A percentile compares a stretch with the other conserved stretches of the same genome.
These are phyloP conservation scores for Tanozyma kutaoensis DNA, from an alignment of 805 yeast genomes.

Conservation along the genomic window DNA sequence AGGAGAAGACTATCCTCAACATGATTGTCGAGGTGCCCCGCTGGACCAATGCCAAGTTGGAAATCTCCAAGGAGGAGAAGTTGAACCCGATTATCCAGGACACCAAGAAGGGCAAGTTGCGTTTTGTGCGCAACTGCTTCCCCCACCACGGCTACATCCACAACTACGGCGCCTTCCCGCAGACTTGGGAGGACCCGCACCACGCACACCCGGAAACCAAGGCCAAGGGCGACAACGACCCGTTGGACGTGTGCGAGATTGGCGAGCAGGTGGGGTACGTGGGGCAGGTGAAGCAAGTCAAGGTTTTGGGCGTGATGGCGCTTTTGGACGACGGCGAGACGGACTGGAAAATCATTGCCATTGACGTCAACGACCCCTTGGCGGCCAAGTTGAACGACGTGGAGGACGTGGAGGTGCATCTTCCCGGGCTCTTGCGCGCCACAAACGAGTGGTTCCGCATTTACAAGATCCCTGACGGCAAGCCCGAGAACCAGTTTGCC, in stretches of 20 bases:
- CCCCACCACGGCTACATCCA: slow-evolving; percentile 80
- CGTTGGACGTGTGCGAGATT: slow-evolving; percentile 35
- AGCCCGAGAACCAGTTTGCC: slow-evolving; percentile 63
- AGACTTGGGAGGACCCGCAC: slow-evolving; percentile 97
- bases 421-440: slow-evolving; percentile 61
- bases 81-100: slow-evolving; percentile 79
- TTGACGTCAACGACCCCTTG: slow-evolving; percentile 54
- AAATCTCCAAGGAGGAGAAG: slow-evolving; percentile 41
- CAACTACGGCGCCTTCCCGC: slow-evolving; percentile 83
- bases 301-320: slow-evolving; percentile 66
- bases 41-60: slow-evolving; percentile 78
- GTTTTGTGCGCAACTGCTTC: slow-evolving; percentile 69
- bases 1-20: slow-evolving; percentile 32
- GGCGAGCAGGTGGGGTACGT: slow-evolving; percentile 32
- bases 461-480: slow-evolving; percentile 76
- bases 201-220: slow-evolving; percentile 28
- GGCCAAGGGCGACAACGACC: slow-evolving; percentile 35
- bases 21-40: slow-evolving; percentile 38
- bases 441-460: slow-evolving; percentile 72
- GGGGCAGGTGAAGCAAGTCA: slow-evolving; percentile 37
- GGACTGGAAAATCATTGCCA: slow-evolving; percentile 83
- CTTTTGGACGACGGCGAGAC: slow-evolving; percentile 83
- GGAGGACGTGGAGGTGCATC: slow-evolving; percentile 48
- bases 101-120: slow-evolving; percentile 55
- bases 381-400: slow-evolving; percentile 47